Percentiles rank a stretch among this genome's conserved stretches.
These are phyloP conservation scores for Thecamonas trahens DNA, from an alignment of 78 protist genomes.

Conservation along the genomic window DNA sequence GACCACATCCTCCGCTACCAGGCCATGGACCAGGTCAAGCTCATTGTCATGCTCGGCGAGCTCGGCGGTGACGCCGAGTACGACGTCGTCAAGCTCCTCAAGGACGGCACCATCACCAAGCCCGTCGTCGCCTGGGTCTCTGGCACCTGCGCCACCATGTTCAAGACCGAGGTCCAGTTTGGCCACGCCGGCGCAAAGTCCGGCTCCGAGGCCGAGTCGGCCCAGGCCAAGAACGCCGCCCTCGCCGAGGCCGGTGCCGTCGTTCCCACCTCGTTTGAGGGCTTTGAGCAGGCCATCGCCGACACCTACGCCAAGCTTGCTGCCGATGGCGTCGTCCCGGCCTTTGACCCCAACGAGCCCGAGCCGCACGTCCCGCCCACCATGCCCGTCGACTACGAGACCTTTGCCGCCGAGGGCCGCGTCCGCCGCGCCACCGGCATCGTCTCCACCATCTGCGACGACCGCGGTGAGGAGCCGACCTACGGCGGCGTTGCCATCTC, in stretches of 20 bases:
- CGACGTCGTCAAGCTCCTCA: slow-evolving; percentile 66
- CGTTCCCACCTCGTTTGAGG: slow-evolving; percentile 84
- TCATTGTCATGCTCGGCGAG: slow-evolving; percentile 85
- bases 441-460: slow-evolving; percentile 85
- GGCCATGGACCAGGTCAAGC: slow-evolving; percentile 40
- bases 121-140: slow-evolving; percentile 86
- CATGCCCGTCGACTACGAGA: slow-evolving; percentile 77
- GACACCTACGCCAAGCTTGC: slow-evolving; percentile 34
- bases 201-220: slow-evolving; percentile 52
- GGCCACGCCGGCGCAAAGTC: slow-evolving; percentile 92
- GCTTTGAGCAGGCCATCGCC: slow-evolving; percentile 49
- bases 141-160: slow-evolving; percentile 83
- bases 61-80: slow-evolving; percentile 90
- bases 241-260: slow-evolving; percentile 71
- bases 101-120: slow-evolving; percentile 70
- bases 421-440: slow-evolving; percentile 81
- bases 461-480: slow-evolving; percentile 86
- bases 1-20: slow-evolving; percentile 70
- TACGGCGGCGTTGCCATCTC: slow-evolving; percentile 82
- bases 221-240: slow-evolving; percentile 79
- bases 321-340: slow-evolving; percentile 26
- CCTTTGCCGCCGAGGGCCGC: slow-evolving; percentile 72
- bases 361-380: slow-evolving; percentile 65
- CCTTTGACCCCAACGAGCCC: slow-evolving; percentile 23
- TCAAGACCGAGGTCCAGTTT: slow-evolving; percentile 68